Evolutionary conservation across 1,284 basidiomycete species (phyloP), one percentile per base, ranked within the genome.

Genomic region (Golubevia pallescens): DNA sequence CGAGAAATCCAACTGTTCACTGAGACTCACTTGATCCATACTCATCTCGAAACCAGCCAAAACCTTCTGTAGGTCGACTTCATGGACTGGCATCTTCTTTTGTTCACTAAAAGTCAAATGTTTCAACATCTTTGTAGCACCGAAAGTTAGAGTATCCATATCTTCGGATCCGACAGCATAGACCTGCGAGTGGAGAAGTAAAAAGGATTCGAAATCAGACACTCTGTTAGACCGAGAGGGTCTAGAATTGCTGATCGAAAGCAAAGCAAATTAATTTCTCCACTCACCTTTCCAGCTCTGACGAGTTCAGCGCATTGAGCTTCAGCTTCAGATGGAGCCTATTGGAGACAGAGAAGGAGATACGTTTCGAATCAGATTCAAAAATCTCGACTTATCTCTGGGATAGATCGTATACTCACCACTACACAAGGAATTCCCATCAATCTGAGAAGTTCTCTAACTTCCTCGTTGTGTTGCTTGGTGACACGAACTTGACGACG

Each of bases 51-150:
- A 89, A 0, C 95, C 97, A 66, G 95, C 90, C 1, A 99, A 88
- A 0, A 92, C 95, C 62, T 90, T 90, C 67, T 92, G 86, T 1
- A 99, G 90, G 73, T 90, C 90, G 69, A 99, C 94, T 82, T 98
- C 94, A 73, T 91, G 92, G 74, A 99, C 98, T n/a, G 97, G 96
- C 76, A 93, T 91, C 86, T 98, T 99, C 86, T 97, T 95, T 24
- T 95, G 95, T 85, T 99, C 97, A n/a, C 93, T 95, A 86, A 98
- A 97, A 5, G 97, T 99, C 61, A 99, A 90, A 86, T 98, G 96
- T 58, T 96, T 93, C 73, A 93, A 92, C 7, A 99, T 89, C 61
- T 97, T 92, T 0, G 96, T 95, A 0, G 96, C 88, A 74, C 90
- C 89, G 88, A 99, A 99, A 0, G 97, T 99, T 55, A 99, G 90